Evolutionary conservation across 441 rosid genomes (phyloP).

Genomic region (Populus hybrid): DNA sequence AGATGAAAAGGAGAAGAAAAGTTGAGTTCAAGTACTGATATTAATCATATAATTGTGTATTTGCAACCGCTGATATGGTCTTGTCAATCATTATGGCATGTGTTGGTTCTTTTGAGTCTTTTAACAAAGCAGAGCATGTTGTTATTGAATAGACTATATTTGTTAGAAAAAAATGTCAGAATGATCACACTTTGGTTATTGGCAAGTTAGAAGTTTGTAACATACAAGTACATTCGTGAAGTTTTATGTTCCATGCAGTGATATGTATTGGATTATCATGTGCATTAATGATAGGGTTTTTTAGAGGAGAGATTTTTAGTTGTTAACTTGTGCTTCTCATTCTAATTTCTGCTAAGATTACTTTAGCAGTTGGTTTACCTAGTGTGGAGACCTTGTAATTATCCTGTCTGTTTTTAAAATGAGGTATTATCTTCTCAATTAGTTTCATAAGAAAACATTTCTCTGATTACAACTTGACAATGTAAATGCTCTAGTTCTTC

Average conservation of each 20-base stretch:
- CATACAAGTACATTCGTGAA: not conserved
- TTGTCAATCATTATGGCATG: not conserved
- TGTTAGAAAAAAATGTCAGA: not conserved
- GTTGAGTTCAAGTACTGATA: not conserved
- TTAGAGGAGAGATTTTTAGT: not conserved
- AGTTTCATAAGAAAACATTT: not conserved
- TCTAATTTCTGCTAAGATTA: not conserved
- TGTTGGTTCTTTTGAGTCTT: not conserved
- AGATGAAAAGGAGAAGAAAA: not conserved
- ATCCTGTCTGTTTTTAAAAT: slow-evolving; percentile 1
- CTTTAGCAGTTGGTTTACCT: not conserved
- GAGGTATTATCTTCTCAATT: not conserved
- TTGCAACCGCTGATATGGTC: not conserved
- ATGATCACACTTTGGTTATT: not conserved
- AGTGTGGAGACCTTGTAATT: not conserved
- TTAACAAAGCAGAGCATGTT: not conserved
- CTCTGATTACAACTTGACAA: not conserved
- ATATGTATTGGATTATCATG: not conserved
- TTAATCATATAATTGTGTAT: not conserved
- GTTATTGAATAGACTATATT: not conserved
- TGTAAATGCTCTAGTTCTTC: not conserved
- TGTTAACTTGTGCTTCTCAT: not conserved
- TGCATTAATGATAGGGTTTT: not conserved
- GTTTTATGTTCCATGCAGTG: not conserved
- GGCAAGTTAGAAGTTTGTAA: not conserved